Percentiles rank a stretch among this genome's conserved stretches.
phyloP scores from a whole-genome alignment of 2,329 filamentous ascomycete species.

The Diatrype stigma region DNA sequence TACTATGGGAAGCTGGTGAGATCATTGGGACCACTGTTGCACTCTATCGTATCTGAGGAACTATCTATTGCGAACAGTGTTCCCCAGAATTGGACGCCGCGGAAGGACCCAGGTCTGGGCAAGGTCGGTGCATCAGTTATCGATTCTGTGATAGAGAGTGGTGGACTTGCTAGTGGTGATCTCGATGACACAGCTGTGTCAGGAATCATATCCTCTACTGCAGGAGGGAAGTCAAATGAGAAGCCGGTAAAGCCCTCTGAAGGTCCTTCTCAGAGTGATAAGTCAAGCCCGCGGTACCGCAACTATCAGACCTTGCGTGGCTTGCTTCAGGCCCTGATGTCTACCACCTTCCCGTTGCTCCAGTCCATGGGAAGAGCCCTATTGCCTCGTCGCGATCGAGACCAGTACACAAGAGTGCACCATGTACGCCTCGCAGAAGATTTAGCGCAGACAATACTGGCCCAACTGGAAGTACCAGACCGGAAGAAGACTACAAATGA shows the following conservation, averaged over 20 bases:
- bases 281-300: slow-evolving; percentile 43
- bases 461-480: slow-evolving; percentile 54
- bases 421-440: slow-evolving; percentile 58
- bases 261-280: slow-evolving; percentile 20
- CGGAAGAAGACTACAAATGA: slow-evolving; percentile 53
- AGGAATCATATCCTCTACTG: slow-evolving; percentile 19
- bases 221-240: slow-evolving; percentile 19
- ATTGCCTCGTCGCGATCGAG: slow-evolving; percentile 68
- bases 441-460: slow-evolving; percentile 66
- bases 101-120: slow-evolving; percentile 17
- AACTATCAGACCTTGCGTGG: slow-evolving; percentile 77
- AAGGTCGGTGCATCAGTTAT: slow-evolving; percentile 8
- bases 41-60: slow-evolving; percentile 80
- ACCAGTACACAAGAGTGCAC: slow-evolving; percentile 52
- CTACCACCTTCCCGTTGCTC: slow-evolving; percentile 78
- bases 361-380: slow-evolving; percentile 81
- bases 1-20: slow-evolving; percentile 72
- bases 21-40: slow-evolving; percentile 72
- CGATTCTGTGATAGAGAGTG: slow-evolving; percentile 5
- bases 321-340: slow-evolving; percentile 73
- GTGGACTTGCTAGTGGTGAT: slow-evolving; percentile 10
- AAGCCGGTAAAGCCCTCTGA: slow-evolving; percentile 7
- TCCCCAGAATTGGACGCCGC: slow-evolving; percentile 61
- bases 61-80: slow-evolving; percentile 70
- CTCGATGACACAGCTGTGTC: slow-evolving; percentile 24